Evolutionary conservation across 2,329 filamentous ascomycete species (phyloP), one percentile per base, ranked within the genome.

Genomic region (Nothophoma quercina): DNA sequence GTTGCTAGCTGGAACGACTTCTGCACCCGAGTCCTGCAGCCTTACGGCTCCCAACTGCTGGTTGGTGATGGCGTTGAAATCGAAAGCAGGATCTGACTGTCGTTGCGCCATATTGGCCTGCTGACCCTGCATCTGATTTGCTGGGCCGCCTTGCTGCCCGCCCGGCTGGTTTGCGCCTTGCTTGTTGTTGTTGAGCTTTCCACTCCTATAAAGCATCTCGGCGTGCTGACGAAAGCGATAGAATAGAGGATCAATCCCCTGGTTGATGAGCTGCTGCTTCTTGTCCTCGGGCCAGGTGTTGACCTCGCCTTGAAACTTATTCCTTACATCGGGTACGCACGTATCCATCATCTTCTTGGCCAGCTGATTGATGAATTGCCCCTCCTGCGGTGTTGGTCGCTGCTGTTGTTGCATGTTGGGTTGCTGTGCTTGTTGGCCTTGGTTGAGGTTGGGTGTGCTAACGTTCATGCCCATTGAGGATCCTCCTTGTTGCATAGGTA

Each of bases 1-100:
- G 62, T 82, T 84, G 69, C 83, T 88, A 6, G 84, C 85, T 8
- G 85, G 85, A 3, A 88, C 85, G n/a, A 87, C 85, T 33, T 83
- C 75, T 56, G 85, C 83, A 7, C 85, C 85, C 40, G 81, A 81
- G 68, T 86, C 82, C 62, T 85, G 83, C 13, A 81, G 81, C 44
- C 84, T 82, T 59, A 86, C 70, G n/a, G 83, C 84, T 58, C 85
- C 84, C 32, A 81, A 81, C 70, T 87, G 85, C 60, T 86, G 84
- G 22, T 81, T 82, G 50, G 84, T 77, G 30, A 86, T 79, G 34
- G 84, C 81, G 48, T 82, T 81, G 58, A 86, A 78, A 58, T 81
- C 77, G 46, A 80, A 72, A 0, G 72, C 67, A 38, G 70, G 56
- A 33, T 67, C 66, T 2, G 65, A 49, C 30, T 69, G 67, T 19